phyloP scores from a whole-genome alignment of 192 early-diverging fungal genomes.

The Backusella luteola region DNA sequence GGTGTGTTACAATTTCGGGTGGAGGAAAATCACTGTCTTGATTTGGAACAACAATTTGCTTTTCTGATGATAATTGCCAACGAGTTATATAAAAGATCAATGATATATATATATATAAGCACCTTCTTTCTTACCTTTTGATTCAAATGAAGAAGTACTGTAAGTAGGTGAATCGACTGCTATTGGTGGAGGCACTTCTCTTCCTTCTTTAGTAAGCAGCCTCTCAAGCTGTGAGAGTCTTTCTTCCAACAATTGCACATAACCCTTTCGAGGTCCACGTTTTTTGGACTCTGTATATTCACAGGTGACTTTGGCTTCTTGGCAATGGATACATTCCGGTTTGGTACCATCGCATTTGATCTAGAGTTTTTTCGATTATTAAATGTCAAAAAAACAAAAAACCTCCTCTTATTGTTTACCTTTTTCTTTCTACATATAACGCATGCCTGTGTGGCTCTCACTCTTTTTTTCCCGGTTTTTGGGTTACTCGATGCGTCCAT shows the following conservation, averaged over 20 bases:
- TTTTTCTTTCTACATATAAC: constrained; percentile 32
- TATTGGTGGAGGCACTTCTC: not conserved
- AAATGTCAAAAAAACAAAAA: not conserved
- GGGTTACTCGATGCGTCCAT: not conserved
- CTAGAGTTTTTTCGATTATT: not conserved
- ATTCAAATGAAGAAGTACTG: not conserved
- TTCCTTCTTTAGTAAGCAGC: not conserved
- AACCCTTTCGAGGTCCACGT: constrained; percentile 34
- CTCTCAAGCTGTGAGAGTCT: constrained; percentile 19
- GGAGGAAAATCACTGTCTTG: constrained; percentile 33
- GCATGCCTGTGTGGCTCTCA: constrained; percentile 29
- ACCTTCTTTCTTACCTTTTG: not conserved
- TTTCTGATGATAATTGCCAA: not conserved
- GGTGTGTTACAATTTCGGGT: constrained; percentile 35
- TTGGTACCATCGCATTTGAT: constrained; percentile 34
- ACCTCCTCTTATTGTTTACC: not conserved
- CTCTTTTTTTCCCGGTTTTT: not conserved
- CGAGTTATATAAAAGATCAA: not conserved
- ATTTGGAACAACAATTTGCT: not conserved
- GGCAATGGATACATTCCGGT: constrained; percentile 27
- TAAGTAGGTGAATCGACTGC: not conserved
- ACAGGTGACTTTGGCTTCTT: constrained; percentile 10
- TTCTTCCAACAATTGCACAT: constrained; percentile 36
- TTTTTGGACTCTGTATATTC: constrained; percentile 21
- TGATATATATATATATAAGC: too few relatives aligned